Evolutionary conservation across 106 monocot genomes (phyloP).

Genomic region (Platanthera zijinensis): DNA sequence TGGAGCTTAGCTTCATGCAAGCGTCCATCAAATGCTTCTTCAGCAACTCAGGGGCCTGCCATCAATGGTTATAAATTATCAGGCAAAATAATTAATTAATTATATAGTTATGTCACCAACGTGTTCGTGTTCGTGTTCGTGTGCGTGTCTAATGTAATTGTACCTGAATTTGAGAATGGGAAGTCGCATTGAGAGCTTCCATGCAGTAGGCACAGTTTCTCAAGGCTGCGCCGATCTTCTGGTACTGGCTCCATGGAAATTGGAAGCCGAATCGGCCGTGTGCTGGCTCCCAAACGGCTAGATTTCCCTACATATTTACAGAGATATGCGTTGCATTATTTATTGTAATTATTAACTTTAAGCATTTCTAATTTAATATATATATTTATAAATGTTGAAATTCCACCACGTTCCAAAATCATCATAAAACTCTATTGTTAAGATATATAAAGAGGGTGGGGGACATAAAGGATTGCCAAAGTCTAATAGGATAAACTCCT

Average conservation of each 20-base stretch:
- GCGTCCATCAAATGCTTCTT: conserved; percentile 10
- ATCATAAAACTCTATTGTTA: too few species aligned
- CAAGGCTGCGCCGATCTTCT: conserved; percentile 11
- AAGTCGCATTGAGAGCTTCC: conserved; percentile 11
- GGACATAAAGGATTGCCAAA: too few species aligned
- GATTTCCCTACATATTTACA: conserved; percentile 13
- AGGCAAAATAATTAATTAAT: not conserved
- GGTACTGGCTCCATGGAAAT: conserved; percentile 22
- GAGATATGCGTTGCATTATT: not conserved
- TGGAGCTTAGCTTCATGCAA: conserved; percentile 16
- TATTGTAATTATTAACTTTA: not conserved
- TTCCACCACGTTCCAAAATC: too few species aligned
- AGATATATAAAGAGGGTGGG: too few species aligned
- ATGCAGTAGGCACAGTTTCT: conserved; percentile 19
- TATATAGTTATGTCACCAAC: not conserved
- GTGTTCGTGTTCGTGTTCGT: too few species aligned
- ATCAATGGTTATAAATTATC: not conserved
- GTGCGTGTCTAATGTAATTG: not conserved
- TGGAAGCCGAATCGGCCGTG: conserved; percentile 20
- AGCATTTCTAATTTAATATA: too few species aligned
- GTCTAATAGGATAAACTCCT: too few species aligned
- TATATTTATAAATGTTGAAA: too few species aligned
- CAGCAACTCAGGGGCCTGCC: conserved; percentile 12
- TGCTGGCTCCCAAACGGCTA: conserved; percentile 26
- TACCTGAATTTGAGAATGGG: conserved; percentile 15